Evolutionary conservation across 352 stramenopile genomes (phyloP).

Genomic region (Globisporangium nagaii): DNA sequence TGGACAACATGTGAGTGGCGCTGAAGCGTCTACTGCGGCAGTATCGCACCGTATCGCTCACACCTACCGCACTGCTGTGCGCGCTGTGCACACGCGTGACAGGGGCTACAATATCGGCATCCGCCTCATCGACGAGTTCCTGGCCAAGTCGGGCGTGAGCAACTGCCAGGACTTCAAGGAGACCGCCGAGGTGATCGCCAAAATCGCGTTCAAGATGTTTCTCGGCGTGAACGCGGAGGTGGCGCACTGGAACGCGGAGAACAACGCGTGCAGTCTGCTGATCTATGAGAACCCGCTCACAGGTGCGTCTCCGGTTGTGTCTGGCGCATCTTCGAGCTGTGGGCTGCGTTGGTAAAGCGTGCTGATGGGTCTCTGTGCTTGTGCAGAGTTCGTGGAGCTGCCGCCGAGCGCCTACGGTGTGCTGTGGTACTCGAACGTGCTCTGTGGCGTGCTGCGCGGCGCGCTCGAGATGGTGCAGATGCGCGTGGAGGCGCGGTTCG

Average conservation of each 20-base stretch:
- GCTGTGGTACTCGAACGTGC: conserved; percentile 96
- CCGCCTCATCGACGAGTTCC: conserved; percentile 96
- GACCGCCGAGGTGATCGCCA: conserved; percentile 93
- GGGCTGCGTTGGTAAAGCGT: neutral
- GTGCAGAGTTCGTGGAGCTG: conserved; percentile 86
- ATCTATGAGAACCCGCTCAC: conserved; percentile 96
- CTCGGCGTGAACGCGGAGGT: conserved; percentile 94
- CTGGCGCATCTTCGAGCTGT: no score
- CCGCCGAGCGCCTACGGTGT: conserved; percentile 82
- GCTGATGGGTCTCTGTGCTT: neutral
- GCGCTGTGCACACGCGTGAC: no score
- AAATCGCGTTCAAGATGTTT: conserved; percentile 98
- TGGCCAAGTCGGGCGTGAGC: conserved; percentile 91
- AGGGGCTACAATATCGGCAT: conserved; percentile 97
- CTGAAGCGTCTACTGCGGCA: neutral
- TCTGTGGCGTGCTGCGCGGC: conserved; percentile 94
- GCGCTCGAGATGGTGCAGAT: conserved; percentile 95
- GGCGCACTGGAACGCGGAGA: conserved; percentile 84
- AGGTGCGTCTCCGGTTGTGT: conserved; percentile 35
- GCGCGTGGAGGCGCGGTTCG: conserved; percentile 78
- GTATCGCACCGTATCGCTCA: no score
- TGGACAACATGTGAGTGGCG: conserved; percentile 89
- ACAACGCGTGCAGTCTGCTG: conserved; percentile 88
- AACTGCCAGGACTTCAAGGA: conserved; percentile 89
- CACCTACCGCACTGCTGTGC: no score